A percentile compares a stretch with the other conserved stretches of the same genome.
phyloP scores from a whole-genome alignment of 257 asterid genomes.

The Solanum bukasovii region DNA sequence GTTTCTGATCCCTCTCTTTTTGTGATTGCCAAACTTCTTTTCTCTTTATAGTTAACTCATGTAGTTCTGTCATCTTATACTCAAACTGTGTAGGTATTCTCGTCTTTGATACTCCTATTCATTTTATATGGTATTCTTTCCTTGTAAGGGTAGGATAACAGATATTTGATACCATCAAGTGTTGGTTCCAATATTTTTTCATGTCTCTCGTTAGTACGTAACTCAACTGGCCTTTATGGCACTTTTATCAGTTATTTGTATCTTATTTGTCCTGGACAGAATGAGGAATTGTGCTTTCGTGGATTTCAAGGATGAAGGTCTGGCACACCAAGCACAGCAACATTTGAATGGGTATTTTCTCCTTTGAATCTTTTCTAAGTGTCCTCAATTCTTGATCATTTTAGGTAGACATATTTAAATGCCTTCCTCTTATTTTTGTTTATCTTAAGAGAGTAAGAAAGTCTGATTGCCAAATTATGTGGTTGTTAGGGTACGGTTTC shows the following conservation, averaged over 20 bases:
- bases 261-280: constrained; percentile 16
- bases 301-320: constrained; percentile 57
- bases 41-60: not conserved
- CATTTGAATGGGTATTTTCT: constrained; percentile 62
- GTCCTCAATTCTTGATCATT: not conserved
- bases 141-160: not conserved
- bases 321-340: constrained; percentile 70
- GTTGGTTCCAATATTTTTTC: not conserved
- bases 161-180: not conserved
- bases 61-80: not conserved
- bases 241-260: not conserved
- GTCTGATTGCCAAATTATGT: not conserved
- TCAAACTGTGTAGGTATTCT: not conserved
- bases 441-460: not conserved
- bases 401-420: not conserved
- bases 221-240: not conserved
- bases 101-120: not conserved
- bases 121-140: not conserved
- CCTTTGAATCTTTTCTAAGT: not conserved
- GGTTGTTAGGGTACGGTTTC: constrained; percentile 57
- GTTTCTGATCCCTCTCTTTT: not conserved
- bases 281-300: constrained; percentile 71
- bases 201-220: not conserved
- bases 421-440: not conserved
- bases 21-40: not conserved